A percentile compares a stretch with the other conserved stretches of the same genome.
Conservation (phyloP, 768 basidiomycete species). For the Suillus alpinus region DNA sequence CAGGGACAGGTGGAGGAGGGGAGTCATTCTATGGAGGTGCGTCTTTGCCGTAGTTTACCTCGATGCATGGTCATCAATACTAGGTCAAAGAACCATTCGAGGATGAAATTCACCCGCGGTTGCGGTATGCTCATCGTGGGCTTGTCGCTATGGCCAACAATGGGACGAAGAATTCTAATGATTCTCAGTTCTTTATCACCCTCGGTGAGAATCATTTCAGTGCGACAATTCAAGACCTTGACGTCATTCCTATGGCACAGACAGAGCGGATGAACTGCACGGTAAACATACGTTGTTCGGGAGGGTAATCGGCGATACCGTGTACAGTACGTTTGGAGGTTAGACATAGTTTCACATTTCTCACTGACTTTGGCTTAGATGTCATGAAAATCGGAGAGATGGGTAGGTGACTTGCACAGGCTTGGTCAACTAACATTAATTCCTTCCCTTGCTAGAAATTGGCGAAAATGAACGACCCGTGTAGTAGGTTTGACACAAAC, state of each 20-base stretch:
- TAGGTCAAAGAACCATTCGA: constrained; percentile 73
- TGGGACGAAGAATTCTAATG: constrained; percentile 83
- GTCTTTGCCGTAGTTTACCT: constrained; percentile 6
- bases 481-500: constrained; percentile 52
- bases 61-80: background rate
- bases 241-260: constrained; percentile 33
- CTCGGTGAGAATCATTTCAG: constrained; percentile 52
- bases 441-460: constrained; percentile 47
- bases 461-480: constrained; percentile 72
- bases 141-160: constrained; percentile 93
- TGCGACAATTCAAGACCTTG: background rate
- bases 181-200: constrained; percentile 94
- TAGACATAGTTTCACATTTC: background rate
- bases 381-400: constrained; percentile 89
- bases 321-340: constrained; percentile 65
- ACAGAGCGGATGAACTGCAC: constrained; percentile 88
- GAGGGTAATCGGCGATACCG: constrained; percentile 81
- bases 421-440: background rate
- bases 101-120: constrained; percentile 90
- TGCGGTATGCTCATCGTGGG: constrained; percentile 88
- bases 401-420: constrained; percentile 47
- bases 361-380: constrained; percentile 44
- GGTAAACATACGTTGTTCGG: constrained; percentile 96
- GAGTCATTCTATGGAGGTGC: constrained; percentile 93
- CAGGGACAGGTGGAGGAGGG: constrained; percentile 87